Evolutionary conservation across 148 eudicot species (phyloP).

Genomic region (Rhododendron simsii): DNA sequence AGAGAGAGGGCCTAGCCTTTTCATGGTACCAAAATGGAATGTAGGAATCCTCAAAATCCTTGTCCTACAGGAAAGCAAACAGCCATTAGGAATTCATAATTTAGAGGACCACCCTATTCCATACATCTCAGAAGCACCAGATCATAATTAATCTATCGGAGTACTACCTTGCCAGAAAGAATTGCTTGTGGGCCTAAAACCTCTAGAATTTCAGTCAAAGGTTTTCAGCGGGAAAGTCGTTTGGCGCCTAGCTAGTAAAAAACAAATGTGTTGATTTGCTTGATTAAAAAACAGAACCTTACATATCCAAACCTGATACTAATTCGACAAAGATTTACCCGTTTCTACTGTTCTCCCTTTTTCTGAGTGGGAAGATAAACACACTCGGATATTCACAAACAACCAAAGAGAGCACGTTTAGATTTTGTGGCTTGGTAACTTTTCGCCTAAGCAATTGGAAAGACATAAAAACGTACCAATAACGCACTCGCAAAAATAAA

Average conservation of each 20-base stretch:
- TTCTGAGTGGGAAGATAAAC: not conserved
- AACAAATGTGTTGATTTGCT: not conserved
- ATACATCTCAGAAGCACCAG: not conserved
- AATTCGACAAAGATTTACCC: not conserved
- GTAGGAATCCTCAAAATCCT: conserved; percentile 3
- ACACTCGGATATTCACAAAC: not conserved
- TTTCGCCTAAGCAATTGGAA: not conserved
- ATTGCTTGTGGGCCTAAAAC: not conserved
- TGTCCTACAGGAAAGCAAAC: not conserved
- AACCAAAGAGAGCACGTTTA: not conserved
- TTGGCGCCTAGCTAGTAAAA: not conserved
- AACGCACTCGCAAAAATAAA: not conserved
- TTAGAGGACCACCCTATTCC: not conserved
- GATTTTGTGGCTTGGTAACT: not conserved
- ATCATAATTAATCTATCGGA: not conserved
- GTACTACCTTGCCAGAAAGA: not conserved
- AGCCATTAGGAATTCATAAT: not conserved
- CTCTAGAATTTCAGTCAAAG: not conserved
- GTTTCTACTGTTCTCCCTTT: not conserved
- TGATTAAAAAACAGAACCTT: not conserved
- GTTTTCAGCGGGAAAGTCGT: not conserved
- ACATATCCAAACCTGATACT: not conserved
- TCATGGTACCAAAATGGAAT: conserved; percentile 11
- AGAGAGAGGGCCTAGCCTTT: conserved; percentile 6
- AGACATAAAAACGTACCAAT: not conserved